These are phyloP conservation scores for Leptoxyphium fumago DNA, from an alignment of 2,329 filamentous ascomycete genomes.

Conservation along the genomic window DNA sequence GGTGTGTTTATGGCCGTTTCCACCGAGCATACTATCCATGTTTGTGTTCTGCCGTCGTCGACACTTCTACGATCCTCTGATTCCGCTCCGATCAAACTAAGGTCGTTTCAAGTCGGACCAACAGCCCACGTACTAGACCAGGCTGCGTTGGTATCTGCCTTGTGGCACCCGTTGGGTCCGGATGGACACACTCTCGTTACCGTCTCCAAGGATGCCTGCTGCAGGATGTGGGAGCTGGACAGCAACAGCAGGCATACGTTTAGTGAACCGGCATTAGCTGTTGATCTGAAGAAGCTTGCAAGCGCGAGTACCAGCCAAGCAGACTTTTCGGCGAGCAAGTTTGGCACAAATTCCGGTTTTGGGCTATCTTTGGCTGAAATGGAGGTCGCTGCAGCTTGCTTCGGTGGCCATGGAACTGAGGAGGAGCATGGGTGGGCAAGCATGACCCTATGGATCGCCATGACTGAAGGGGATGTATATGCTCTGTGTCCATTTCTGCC, in stretches of 20 bases:
- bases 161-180: conserved; percentile 89
- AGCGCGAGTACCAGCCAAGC: conserved; percentile 72
- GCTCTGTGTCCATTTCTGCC: conserved; percentile 83
- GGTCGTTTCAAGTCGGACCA: conserved; percentile 81
- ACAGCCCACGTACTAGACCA: conserved; percentile 83
- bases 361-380: conserved; percentile 85
- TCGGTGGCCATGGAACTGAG: conserved; percentile 53
- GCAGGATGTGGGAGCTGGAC: conserved; percentile 82
- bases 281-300: conserved; percentile 78
- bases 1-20: conserved; percentile 71
- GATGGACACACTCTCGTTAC: conserved; percentile 73
- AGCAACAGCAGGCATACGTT: conserved; percentile 76
- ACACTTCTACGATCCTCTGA: conserved; percentile 60
- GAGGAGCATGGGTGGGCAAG: conserved; percentile 64
- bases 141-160: conserved; percentile 59
- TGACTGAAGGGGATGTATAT: conserved; percentile 85
- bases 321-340: conserved; percentile 64
- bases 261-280: conserved; percentile 63
- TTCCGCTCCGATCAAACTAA: conserved; percentile 55
- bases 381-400: conserved; percentile 81
- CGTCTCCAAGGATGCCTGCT: conserved; percentile 72
- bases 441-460: conserved; percentile 96
- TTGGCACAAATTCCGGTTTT: conserved; percentile 63
- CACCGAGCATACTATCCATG: conserved; percentile 75
- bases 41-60: conserved; percentile 70